Evolutionary conservation across 2,329 filamentous ascomycete genomes (phyloP).

Genomic region (Xylariaceae sp.): DNA sequence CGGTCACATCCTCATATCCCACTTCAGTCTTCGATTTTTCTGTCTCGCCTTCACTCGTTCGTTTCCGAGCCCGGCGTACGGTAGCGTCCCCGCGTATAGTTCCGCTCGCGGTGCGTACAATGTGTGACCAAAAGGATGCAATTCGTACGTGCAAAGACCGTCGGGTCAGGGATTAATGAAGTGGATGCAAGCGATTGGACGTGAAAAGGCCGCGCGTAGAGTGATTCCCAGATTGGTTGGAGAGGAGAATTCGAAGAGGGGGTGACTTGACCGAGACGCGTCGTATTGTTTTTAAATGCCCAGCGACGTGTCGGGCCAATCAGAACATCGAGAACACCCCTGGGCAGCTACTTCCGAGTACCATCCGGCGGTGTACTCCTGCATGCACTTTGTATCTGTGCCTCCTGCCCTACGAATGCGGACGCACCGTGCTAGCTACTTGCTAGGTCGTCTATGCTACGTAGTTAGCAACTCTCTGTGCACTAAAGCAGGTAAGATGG

Average conservation of each 20-base stretch:
- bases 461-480: too few relatives aligned
- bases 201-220: conserved; percentile 17
- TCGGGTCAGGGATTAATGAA: conserved; percentile 20
- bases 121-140: conserved; percentile 16
- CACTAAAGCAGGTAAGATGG: too few relatives aligned
- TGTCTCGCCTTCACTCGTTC: not conserved
- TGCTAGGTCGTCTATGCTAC: not conserved
- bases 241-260: conserved; percentile 5
- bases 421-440: not conserved
- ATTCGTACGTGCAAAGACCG: conserved; percentile 14
- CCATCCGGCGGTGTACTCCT: not conserved
- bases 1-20: conserved; percentile 1
- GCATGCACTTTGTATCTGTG: not conserved
- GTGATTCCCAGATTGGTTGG: conserved; percentile 19
- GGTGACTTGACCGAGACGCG: conserved; percentile 11
- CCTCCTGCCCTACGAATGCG: not conserved
- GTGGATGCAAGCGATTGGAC: conserved; percentile 17
- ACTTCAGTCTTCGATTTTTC: not conserved
- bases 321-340: not conserved
- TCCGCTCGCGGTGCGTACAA: conserved; percentile 10
- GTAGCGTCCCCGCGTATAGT: conserved; percentile 5
- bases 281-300: conserved; percentile 18
- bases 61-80: conserved; percentile 3
- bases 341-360: too few relatives aligned
- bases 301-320: conserved; percentile 18